Evolutionary conservation across 306 rosid genomes (phyloP).

Genomic region (Clitoria ternatea): DNA sequence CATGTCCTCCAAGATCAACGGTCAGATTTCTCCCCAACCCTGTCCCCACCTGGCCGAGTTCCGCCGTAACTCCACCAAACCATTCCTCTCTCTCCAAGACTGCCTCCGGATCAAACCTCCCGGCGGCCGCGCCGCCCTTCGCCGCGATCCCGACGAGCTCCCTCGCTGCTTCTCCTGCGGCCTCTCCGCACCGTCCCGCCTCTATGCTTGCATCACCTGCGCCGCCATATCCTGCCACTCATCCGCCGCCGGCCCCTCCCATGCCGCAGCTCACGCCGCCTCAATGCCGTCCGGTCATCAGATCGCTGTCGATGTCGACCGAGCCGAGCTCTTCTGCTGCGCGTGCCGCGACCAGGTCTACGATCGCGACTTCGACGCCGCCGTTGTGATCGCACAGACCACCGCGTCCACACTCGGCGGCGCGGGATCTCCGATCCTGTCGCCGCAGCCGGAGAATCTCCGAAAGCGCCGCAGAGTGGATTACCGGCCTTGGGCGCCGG

Average conservation of each 20-base stretch:
- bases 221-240: constrained; percentile 72
- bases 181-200: constrained; percentile 44
- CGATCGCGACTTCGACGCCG: constrained; percentile 88
- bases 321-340: constrained; percentile 94
- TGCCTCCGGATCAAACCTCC: constrained; percentile 83
- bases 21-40: constrained; percentile 52
- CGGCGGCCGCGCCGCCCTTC: constrained; percentile 73
- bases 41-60: constrained; percentile 80
- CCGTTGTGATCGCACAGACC: constrained; percentile 74
- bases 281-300: constrained; percentile 72
- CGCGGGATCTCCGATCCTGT: constrained; percentile 28
- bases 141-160: constrained; percentile 68
- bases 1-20: constrained; percentile 76
- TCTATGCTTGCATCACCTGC: constrained; percentile 72
- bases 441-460: constrained; percentile 66
- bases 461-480: constrained; percentile 79
- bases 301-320: constrained; percentile 90
- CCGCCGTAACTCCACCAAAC: constrained; percentile 63
- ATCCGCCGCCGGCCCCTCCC: constrained; percentile 37
- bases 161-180: constrained; percentile 68
- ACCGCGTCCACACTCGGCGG: constrained; percentile 49
- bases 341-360: constrained; percentile 85
- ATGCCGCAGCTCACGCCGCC: constrained; percentile 69
- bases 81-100: constrained; percentile 67
- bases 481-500: constrained; percentile 74